phyloP scores from a whole-genome alignment of 371 early-diverging fungal genomes.

The Mortierella sp. region DNA sequence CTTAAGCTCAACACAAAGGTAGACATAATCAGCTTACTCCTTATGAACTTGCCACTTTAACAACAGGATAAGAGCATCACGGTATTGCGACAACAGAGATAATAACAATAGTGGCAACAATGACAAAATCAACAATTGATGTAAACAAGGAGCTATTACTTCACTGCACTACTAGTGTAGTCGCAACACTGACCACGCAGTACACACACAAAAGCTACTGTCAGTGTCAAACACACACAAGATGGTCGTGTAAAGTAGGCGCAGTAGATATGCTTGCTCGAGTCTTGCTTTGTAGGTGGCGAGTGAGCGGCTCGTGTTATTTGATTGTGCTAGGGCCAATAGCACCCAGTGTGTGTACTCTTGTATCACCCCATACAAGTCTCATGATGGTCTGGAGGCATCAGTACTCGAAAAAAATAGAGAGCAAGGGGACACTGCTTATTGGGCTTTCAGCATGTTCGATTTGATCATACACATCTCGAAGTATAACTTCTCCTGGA shows the following conservation, averaged over 20 bases:
- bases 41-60: neutral
- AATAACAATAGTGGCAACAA: neutral
- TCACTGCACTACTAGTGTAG: neutral
- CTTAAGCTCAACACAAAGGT: conserved; percentile 84
- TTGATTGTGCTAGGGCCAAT: neutral
- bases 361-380: neutral
- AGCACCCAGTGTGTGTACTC: neutral
- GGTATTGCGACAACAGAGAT: too few relatives aligned
- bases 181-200: neutral
- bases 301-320: neutral
- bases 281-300: neutral
- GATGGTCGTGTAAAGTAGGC: neutral
- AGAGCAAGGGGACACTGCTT: neutral
- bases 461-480: neutral
- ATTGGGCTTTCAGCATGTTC: neutral
- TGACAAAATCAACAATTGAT: neutral
- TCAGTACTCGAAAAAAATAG: neutral
- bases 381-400: neutral
- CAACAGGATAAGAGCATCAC: neutral
- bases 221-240: neutral
- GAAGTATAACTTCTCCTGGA: neutral
- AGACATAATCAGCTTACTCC: conserved; percentile 26
- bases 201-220: neutral
- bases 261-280: neutral
- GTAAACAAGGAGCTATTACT: neutral